Conservation (phyloP, 805 yeast species). For the Candida boidinii region DNA sequence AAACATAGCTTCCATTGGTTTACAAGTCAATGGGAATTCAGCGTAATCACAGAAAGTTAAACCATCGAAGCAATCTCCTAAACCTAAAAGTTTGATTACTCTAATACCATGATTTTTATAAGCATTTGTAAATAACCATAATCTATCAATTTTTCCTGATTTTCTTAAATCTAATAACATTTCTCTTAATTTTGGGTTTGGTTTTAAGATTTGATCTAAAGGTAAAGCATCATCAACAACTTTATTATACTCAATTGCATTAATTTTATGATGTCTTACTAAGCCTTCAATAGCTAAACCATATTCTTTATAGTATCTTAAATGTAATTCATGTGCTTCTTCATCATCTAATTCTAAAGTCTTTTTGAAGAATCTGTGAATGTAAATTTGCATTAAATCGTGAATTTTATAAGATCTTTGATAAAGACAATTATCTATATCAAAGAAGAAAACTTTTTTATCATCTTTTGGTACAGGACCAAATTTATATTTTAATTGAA, state of each 20-base stretch:
- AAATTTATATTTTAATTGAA: constrained; percentile 17
- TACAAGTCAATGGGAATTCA: constrained; percentile 64
- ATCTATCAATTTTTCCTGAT: constrained; percentile 47
- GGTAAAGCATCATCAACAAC: constrained; percentile 92
- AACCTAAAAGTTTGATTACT: constrained; percentile 68
- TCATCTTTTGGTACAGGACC: constrained; percentile 12
- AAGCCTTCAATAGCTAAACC: constrained; percentile 94
- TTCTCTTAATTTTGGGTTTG: constrained; percentile 45
- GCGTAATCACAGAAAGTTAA: constrained; percentile 87
- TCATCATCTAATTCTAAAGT: constrained; percentile 54
- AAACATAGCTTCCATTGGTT: constrained; percentile 75
- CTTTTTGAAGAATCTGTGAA: constrained; percentile 71
- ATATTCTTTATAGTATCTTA: constrained; percentile 71
- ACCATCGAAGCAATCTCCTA: constrained; percentile 93
- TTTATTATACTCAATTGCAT: constrained; percentile 81
- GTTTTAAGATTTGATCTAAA: constrained; percentile 64
- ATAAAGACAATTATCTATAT: constrained; percentile 90
- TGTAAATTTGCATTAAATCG: constrained; percentile 80
- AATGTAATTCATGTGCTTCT: constrained; percentile 67
- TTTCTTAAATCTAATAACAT: constrained; percentile 38
- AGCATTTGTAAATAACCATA: constrained; percentile 95
- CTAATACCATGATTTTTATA: constrained; percentile 84
- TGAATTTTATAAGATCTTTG: constrained; percentile 66
- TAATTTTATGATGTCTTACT: constrained; percentile 58
- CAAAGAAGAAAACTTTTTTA: constrained; percentile 60